Conservation (phyloP, 108 stramenopile species). For the Skeletonema grethae region DNA sequence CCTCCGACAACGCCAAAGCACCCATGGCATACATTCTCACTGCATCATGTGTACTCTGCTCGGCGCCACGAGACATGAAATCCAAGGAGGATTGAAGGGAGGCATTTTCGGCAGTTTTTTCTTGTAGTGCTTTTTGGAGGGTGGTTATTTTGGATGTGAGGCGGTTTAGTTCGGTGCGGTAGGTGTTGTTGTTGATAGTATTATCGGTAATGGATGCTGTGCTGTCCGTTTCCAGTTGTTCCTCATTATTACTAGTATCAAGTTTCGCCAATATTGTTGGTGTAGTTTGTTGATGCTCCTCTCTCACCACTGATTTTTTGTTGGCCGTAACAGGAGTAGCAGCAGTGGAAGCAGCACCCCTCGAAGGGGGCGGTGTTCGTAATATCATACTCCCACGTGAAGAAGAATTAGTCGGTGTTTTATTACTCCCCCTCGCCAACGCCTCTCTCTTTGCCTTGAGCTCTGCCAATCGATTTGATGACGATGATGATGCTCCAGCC, state of each 20-base stretch:
- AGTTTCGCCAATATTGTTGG: too few relatives aligned
- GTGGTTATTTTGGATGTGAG: constrained; percentile 28
- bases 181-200: constrained; percentile 21
- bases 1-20: constrained; percentile 48
- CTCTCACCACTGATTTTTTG: neutral
- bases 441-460: constrained; percentile 41
- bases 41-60: constrained; percentile 47
- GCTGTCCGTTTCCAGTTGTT: neutral
- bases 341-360: neutral
- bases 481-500: neutral
- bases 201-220: constrained; percentile 1
- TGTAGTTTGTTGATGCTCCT: neutral
- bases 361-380: too few relatives aligned
- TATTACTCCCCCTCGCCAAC: constrained; percentile 4
- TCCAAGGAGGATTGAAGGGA: constrained; percentile 47
- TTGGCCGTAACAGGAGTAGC: neutral
- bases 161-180: constrained; percentile 33
- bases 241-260: neutral
- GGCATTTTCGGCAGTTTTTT: constrained; percentile 28
- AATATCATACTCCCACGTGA: too few relatives aligned
- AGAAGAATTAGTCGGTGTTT: neutral
- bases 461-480: constrained; percentile 24
- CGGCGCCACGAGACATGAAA: constrained; percentile 46
- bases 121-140: constrained; percentile 20
- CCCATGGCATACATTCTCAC: constrained; percentile 53